phyloP scores from a whole-genome alignment of 352 stramenopile species.

The Pythium pectinolyticum region DNA sequence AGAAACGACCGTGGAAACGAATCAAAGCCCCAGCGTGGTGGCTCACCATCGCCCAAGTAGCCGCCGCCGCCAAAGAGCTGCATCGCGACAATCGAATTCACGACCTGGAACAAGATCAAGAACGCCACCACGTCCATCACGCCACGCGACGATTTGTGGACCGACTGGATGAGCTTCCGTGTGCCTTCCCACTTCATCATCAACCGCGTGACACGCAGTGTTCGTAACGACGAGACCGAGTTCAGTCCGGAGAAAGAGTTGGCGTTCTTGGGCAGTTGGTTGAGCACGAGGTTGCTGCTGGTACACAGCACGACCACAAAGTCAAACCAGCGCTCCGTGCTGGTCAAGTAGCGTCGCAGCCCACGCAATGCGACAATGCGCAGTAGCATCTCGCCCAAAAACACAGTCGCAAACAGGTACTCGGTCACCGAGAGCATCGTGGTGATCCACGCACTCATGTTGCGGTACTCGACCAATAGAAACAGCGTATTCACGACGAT shows the following conservation, averaged over 20 bases:
- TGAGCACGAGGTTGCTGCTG: slow-evolving; percentile 68
- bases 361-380: slow-evolving; percentile 61
- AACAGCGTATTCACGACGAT: slow-evolving; percentile 72
- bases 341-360: slow-evolving; percentile 45
- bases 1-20: slow-evolving; percentile 70
- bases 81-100: slow-evolving; percentile 77
- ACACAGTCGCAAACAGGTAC: slow-evolving; percentile 71
- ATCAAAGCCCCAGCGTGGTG: slow-evolving; percentile 80
- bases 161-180: slow-evolving; percentile 73
- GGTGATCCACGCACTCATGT: slow-evolving; percentile 43
- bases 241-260: slow-evolving; percentile 63
- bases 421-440: slow-evolving; percentile 52
- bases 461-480: slow-evolving; percentile 65
- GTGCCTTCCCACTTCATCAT: slow-evolving; percentile 85
- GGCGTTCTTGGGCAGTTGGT: slow-evolving; percentile 43
- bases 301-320: slow-evolving; percentile 71
- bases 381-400: slow-evolving; percentile 60
- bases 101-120: slow-evolving; percentile 72
- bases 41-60: slow-evolving; percentile 41
- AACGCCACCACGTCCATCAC: slow-evolving; percentile 77
- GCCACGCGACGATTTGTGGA: slow-evolving; percentile 77
- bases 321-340: slow-evolving; percentile 72
- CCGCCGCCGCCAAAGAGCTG: slow-evolving; percentile 69
- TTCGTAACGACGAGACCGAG: slow-evolving; percentile 66
- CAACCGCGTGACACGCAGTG: slow-evolving; percentile 63